Base-by-base conservation (phyloP, 1,284 basidiomycete species). In the Cryptococcus deneoformans region DNA sequence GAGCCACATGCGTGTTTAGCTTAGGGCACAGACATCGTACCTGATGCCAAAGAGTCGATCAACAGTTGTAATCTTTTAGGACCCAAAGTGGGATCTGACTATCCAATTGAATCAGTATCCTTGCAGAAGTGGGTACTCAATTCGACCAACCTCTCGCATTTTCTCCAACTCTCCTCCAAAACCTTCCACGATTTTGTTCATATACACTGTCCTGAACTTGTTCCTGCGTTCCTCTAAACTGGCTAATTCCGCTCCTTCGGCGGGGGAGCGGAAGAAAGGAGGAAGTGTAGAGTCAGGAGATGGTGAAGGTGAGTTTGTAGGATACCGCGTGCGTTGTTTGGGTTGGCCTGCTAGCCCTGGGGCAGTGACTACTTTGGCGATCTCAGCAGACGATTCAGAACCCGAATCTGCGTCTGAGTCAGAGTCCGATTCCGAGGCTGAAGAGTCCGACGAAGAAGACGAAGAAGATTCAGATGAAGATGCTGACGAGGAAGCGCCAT, bases 111-210 rank as follows among this genome's bases (percentile, higher is more conserved):
- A n/a, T 20, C 49, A 50, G 49, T 29, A 29, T 29, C 29, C 29
- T 20, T 16, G 16, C 12, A 50, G 42, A 52, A 2, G 42, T 6
- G 38, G 36, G 47, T 29, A 40, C 20, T 39, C 29, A 16, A 11
- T 47, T 3, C 40, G 29, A 66, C 75, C 62, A 53, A 78, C 76
- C 58, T 65, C 63, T 46, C 76, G 59, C 52, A 78, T 59, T 52
- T 69, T 67, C 58, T 77, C 76, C 61, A 78, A 47, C 54, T 78
- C 76, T 16, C 61, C 66, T 0, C 76, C 75, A 50, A 78, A 78
- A 1, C 70, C 76, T 59, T 76, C 67, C 8, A 78, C 73, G 29
- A 78, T 54, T 48, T 72, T 73, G 62, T 75, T 75, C 75, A 78
- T 77, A 59, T 76, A 78, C 45, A 78, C 69, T 48, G 67, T 63